These are phyloP conservation scores for Mangifera indica DNA, from an alignment of 345 rosid species.

Conservation along the genomic window DNA sequence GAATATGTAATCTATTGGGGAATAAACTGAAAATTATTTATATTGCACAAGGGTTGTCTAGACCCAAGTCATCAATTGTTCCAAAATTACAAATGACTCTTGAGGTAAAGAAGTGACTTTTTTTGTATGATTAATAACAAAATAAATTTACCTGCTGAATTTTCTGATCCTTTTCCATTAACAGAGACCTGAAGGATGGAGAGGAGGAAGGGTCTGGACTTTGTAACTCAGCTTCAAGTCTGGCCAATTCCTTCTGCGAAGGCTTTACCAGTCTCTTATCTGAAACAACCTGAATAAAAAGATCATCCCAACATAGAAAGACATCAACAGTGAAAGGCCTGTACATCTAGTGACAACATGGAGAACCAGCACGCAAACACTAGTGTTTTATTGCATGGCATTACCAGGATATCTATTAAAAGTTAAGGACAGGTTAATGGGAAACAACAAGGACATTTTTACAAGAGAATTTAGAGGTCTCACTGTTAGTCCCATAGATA, in stretches of 20 bases:
- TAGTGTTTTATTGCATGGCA: not conserved
- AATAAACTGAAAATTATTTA: not conserved
- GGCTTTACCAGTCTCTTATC: constrained; percentile 74
- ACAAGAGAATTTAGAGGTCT: not conserved
- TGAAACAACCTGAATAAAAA: constrained; percentile 61
- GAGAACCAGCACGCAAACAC: not conserved
- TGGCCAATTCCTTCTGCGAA: constrained; percentile 87
- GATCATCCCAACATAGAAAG: constrained; percentile 10
- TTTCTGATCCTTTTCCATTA: constrained; percentile 67
- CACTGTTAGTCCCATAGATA: not conserved
- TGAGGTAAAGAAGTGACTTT: not conserved
- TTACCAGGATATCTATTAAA: constrained; percentile 58
- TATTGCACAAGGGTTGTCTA: too few species aligned
- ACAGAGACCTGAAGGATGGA: constrained; percentile 54
- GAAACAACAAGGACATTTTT: not conserved
- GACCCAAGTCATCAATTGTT: too few species aligned
- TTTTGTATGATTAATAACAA: not conserved
- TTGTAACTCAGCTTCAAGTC: constrained; percentile 85
- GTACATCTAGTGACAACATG: not conserved
- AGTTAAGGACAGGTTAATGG: constrained; percentile 43
- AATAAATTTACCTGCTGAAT: constrained; percentile 63
- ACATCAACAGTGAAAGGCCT: not conserved
- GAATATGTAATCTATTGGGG: not conserved
- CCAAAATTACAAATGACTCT: not conserved
- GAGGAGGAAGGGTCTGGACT: constrained; percentile 70